Conservation (phyloP, 106 monocot species). For the Dendrobium nobile region DNA sequence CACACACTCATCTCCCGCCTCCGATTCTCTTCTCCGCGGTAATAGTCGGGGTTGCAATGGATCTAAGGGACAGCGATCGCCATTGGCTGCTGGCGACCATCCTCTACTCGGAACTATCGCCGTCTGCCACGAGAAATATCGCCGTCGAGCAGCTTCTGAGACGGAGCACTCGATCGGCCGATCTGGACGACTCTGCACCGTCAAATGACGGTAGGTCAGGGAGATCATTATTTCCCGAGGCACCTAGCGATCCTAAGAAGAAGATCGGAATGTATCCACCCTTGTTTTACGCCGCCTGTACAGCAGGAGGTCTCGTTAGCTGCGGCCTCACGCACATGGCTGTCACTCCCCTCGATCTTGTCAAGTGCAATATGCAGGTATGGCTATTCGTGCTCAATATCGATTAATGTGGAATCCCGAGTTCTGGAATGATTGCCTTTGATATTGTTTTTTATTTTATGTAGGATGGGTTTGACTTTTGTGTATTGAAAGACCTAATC, state of each 20-base stretch:
- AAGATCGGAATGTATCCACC: conserved; percentile 60
- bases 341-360: conserved; percentile 23
- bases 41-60: neutral
- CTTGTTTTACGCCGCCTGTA: conserved; percentile 51
- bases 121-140: neutral
- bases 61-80: conserved; percentile 3
- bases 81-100: neutral
- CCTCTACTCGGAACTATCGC: conserved; percentile 1
- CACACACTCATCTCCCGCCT: neutral
- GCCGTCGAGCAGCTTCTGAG: neutral
- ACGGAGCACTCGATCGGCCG: neutral
- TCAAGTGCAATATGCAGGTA: conserved; percentile 27
- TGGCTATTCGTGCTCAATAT: too few relatives aligned
- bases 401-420: too few relatives aligned
- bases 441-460: too few relatives aligned
- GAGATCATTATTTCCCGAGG: neutral
- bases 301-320: conserved; percentile 36
- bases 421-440: too few relatives aligned
- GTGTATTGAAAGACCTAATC: too few relatives aligned
- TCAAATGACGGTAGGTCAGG: neutral
- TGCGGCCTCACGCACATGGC: conserved; percentile 23
- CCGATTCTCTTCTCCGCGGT: neutral
- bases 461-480: too few relatives aligned
- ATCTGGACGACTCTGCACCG: neutral
- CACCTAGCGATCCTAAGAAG: conserved; percentile 9